Evolutionary conservation across 139 green algal genomes (phyloP).

Genomic region (Tetradesmus obliquus): DNA sequence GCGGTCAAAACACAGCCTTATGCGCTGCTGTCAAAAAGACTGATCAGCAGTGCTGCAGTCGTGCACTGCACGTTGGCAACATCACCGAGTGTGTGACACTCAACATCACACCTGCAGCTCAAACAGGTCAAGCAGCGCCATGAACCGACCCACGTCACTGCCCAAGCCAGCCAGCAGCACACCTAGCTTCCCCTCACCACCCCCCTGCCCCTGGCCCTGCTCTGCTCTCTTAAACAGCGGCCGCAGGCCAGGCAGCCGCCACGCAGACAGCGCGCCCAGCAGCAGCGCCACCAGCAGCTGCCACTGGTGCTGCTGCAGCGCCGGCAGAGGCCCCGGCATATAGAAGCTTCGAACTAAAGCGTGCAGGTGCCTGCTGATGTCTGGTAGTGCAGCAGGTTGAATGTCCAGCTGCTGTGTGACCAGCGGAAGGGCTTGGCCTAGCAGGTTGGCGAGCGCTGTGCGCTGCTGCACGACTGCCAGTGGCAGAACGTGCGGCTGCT

Average conservation of each 20-base stretch:
- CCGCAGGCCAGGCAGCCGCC: slow-evolving; percentile 21
- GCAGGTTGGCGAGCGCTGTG: slow-evolving; percentile 20
- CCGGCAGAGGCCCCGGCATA: slow-evolving; percentile 33
- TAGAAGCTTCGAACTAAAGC: slow-evolving; percentile 27
- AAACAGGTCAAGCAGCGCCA: slow-evolving; percentile 44
- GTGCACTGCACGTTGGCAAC: too few species aligned
- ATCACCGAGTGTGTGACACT: background rate
- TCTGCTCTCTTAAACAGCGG: background rate
- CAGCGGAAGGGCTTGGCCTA: slow-evolving; percentile 10
- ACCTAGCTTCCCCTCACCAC: background rate
- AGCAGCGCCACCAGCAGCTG: slow-evolving; percentile 38
- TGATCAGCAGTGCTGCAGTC: background rate
- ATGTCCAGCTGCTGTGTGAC: slow-evolving; percentile 4
- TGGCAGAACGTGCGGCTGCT: background rate
- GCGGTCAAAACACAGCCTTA: too few species aligned
- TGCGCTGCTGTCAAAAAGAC: too few species aligned
- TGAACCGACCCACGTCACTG: slow-evolving; percentile 23
- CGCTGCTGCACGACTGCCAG: slow-evolving; percentile 19
- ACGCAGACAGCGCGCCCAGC: slow-evolving; percentile 23
- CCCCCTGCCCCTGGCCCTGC: background rate
- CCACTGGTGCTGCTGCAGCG: slow-evolving; percentile 23
- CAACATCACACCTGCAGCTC: slow-evolving; percentile 16
- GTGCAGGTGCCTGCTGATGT: slow-evolving; percentile 11
- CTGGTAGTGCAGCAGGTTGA: background rate
- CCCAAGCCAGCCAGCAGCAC: slow-evolving; percentile 1